Conservation (phyloP, 306 rosid genomes). For the Fragaria ananassa region DNA sequence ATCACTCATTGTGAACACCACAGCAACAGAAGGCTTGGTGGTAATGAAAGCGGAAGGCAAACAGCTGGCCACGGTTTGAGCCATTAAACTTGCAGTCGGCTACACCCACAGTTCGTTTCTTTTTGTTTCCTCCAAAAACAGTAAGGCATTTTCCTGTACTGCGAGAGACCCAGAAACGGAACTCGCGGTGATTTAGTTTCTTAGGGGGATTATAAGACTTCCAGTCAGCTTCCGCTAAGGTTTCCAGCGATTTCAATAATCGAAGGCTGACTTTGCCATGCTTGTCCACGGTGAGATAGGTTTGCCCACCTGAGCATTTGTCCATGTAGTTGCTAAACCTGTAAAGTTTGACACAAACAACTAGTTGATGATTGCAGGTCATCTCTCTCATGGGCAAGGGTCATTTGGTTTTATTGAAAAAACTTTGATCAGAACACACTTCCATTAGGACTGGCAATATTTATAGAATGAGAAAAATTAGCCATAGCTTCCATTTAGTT, state of each 20-base stretch:
- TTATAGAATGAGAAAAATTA: not conserved
- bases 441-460: not conserved
- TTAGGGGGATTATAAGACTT: constrained; percentile 31
- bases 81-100: constrained; percentile 40
- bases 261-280: constrained; percentile 30
- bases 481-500: not conserved
- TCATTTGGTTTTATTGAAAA: not conserved
- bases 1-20: constrained; percentile 31
- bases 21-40: constrained; percentile 48
- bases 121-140: constrained; percentile 25
- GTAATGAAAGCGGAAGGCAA: constrained; percentile 45
- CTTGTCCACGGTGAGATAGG: constrained; percentile 37
- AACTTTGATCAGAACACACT: not conserved
- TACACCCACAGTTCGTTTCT: constrained; percentile 25
- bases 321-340: constrained; percentile 48
- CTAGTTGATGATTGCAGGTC: not conserved
- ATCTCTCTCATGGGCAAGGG: not conserved
- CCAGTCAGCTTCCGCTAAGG: constrained; percentile 36
- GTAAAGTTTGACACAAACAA: not conserved
- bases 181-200: constrained; percentile 20
- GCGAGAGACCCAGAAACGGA: constrained; percentile 32
- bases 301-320: constrained; percentile 31
- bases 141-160: constrained; percentile 42
- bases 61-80: constrained; percentile 30
- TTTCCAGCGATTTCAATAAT: constrained; percentile 27